These are phyloP conservation scores for Barnettozyma sp. DNA, from an alignment of 805 yeast species.

Conservation along the genomic window DNA sequence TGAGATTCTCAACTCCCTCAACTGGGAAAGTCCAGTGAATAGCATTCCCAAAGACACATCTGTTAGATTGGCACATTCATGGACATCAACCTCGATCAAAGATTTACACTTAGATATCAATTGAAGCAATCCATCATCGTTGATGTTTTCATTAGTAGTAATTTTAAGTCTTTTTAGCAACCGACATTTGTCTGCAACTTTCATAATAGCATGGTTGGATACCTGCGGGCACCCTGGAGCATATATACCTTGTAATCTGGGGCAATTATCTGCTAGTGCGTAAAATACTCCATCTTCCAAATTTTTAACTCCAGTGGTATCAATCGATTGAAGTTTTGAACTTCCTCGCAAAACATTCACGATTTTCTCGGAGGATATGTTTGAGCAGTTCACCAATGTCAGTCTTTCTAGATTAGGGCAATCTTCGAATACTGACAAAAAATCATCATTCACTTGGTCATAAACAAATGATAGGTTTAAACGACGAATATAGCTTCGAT, in stretches of 20 bases:
- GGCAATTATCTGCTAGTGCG: conserved; percentile 64
- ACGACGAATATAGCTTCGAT: conserved; percentile 63
- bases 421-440: conserved; percentile 52
- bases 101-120: conserved; percentile 69
- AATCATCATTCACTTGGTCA: conserved; percentile 55
- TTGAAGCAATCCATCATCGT: conserved; percentile 53
- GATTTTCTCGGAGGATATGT: conserved; percentile 55
- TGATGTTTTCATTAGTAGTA: conserved; percentile 59
- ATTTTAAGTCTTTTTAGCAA: conserved; percentile 77
- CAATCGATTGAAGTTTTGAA: conserved; percentile 72
- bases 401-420: conserved; percentile 78
- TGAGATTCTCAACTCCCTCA: conserved; percentile 80
- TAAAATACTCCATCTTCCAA: conserved; percentile 63
- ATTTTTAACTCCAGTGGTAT: conserved; percentile 70
- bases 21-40: conserved; percentile 55
- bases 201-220: conserved; percentile 54
- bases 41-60: conserved; percentile 53
- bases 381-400: conserved; percentile 74
- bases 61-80: conserved; percentile 68
- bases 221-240: conserved; percentile 80
- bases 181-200: conserved; percentile 56
- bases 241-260: conserved; percentile 79
- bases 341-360: conserved; percentile 57
- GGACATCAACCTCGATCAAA: conserved; percentile 85
- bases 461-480: conserved; percentile 75